Percentiles rank a stretch among this genome's conserved stretches.
phyloP scores from a whole-genome alignment of 768 basidiomycete species.

The Boletus patriciae region DNA sequence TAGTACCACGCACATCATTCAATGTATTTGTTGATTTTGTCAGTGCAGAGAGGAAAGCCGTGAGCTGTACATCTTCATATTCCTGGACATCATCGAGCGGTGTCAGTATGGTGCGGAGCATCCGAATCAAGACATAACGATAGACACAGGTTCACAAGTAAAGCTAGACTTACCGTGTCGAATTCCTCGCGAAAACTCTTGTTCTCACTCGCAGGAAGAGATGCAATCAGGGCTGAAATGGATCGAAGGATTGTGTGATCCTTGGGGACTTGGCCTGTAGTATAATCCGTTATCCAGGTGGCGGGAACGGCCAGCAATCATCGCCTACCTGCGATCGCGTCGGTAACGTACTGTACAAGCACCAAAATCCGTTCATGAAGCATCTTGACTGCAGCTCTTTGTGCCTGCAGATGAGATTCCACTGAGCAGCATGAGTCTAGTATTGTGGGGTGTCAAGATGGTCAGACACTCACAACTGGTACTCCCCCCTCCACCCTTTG shows the following conservation, averaged over 20 bases:
- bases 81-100: slow-evolving; percentile 52
- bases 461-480: slow-evolving; percentile 62
- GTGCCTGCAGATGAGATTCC: slow-evolving; percentile 86
- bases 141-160: background rate
- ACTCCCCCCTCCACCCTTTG: slow-evolving; percentile 79
- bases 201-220: slow-evolving; percentile 84
- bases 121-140: background rate
- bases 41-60: slow-evolving; percentile 80
- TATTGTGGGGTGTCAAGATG: background rate
- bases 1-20: slow-evolving; percentile 71
- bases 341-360: slow-evolving; percentile 82
- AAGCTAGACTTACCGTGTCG: slow-evolving; percentile 58
- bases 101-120: background rate
- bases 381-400: slow-evolving; percentile 96
- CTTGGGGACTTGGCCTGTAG: slow-evolving; percentile 63
- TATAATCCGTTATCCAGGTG: background rate
- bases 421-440: slow-evolving; percentile 48
- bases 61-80: slow-evolving; percentile 93
- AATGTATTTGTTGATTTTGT: slow-evolving; percentile 86
- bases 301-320: background rate
- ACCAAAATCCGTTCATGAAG: slow-evolving; percentile 86
- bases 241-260: slow-evolving; percentile 85
- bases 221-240: slow-evolving; percentile 81
- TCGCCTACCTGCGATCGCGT: slow-evolving; percentile 66
- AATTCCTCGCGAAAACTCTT: slow-evolving; percentile 86